phyloP scores from a whole-genome alignment of 2,329 filamentous ascomycete species.

The Sphaerulina musiva region DNA sequence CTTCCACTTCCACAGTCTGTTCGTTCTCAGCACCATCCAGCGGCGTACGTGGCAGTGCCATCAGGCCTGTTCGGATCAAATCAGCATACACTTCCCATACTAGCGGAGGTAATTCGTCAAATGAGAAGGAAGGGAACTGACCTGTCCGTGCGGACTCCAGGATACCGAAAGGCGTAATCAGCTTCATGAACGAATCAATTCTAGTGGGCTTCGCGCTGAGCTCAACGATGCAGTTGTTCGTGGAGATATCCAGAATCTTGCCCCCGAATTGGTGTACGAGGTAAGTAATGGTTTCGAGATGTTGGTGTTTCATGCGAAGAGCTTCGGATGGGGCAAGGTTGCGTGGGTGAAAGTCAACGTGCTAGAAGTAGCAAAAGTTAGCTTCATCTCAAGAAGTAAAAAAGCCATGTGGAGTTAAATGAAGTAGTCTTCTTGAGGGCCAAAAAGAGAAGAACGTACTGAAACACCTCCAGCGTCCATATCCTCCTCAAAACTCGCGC shows the following conservation, averaged over 20 bases:
- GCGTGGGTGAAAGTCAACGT: constrained; percentile 76
- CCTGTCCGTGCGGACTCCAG: constrained; percentile 89
- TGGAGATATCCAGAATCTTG: constrained; percentile 96
- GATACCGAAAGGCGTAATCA: constrained; percentile 89
- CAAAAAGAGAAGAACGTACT: neutral
- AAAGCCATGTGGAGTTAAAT: no score
- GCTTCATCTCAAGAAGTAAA: neutral
- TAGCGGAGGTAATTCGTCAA: neutral
- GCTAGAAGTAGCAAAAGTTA: constrained; percentile 12
- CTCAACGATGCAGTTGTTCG: constrained; percentile 97
- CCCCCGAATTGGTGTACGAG: constrained; percentile 96
- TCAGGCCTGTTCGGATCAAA: constrained; percentile 57
- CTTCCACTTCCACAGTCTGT: constrained; percentile 78
- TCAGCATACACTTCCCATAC: constrained; percentile 15
- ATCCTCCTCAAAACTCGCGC: constrained; percentile 7
- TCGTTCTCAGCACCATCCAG: constrained; percentile 69
- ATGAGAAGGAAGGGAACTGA: constrained; percentile 29
- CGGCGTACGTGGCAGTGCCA: constrained; percentile 91
- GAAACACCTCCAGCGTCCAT: constrained; percentile 4
- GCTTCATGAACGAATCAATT: constrained; percentile 96
- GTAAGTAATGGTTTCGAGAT: constrained; percentile 92
- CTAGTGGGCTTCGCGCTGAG: constrained; percentile 86
- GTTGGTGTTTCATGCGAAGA: constrained; percentile 92
- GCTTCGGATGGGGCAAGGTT: constrained; percentile 81
- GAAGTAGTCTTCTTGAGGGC: neutral